Evolutionary conservation across 2,329 filamentous ascomycete species (phyloP).

Genomic region (Aureobasidium sp.): DNA sequence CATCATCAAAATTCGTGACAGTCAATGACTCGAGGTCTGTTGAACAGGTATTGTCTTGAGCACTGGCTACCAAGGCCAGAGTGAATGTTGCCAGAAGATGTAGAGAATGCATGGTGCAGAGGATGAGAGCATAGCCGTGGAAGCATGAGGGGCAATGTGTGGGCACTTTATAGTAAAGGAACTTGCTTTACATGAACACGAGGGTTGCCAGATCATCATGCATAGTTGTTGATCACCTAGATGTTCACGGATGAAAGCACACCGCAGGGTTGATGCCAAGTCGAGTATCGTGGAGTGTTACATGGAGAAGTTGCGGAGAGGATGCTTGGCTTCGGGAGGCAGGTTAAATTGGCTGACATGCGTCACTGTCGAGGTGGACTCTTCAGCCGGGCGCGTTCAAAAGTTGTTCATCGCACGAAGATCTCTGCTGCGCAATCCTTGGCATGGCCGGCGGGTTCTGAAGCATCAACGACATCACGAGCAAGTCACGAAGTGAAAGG

Average conservation of each 20-base stretch:
- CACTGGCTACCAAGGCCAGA: neutral
- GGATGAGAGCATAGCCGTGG: neutral
- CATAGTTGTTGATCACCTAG: constrained; percentile 1
- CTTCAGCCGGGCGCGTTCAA: neutral
- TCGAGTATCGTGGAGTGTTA: neutral
- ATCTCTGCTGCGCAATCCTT: constrained; percentile 1
- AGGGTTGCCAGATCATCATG: neutral
- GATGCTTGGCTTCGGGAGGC: neutral
- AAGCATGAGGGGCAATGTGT: neutral
- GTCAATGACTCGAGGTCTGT: neutral
- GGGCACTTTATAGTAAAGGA: neutral
- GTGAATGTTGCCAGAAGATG: neutral
- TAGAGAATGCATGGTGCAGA: neutral
- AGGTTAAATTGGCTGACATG: neutral
- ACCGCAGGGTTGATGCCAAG: constrained; percentile 1
- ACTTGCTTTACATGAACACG: neutral
- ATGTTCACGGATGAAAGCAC: constrained; percentile 1
- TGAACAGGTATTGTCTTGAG: neutral
- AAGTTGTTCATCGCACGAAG: neutral
- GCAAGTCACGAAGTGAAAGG: neutral
- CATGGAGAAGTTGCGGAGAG: neutral
- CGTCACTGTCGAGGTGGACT: neutral
- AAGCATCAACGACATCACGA: neutral
- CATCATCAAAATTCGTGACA: neutral
- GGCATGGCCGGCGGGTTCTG: neutral